These are phyloP conservation scores for Pythium brassicae DNA, from an alignment of 352 stramenopile genomes.

Conservation along the genomic window DNA sequence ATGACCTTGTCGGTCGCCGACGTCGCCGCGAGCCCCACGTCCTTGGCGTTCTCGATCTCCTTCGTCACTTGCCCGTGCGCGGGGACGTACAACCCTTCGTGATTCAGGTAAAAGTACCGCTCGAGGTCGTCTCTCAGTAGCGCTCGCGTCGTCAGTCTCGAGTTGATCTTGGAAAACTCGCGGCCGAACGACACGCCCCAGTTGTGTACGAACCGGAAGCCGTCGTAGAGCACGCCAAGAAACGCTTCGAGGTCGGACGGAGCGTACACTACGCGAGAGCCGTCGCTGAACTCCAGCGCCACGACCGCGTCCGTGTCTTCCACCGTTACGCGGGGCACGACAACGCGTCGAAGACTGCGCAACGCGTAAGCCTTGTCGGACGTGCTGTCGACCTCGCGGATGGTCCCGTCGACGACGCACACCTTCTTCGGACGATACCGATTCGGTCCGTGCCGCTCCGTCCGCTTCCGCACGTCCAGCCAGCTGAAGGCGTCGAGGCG, in stretches of 20 bases:
- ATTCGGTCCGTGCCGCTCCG: conserved; percentile 51
- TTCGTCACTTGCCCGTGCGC: conserved; percentile 46
- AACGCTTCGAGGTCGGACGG: conserved; percentile 55
- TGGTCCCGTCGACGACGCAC: conserved; percentile 43
- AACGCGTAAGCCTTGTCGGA: conserved; percentile 58
- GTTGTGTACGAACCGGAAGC: conserved; percentile 59
- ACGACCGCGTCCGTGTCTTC: conserved; percentile 36
- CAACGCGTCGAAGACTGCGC: conserved; percentile 46
- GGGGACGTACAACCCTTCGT: conserved; percentile 61
- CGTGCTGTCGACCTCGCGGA: conserved; percentile 41
- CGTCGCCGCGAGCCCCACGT: conserved; percentile 30
- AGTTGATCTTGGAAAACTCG: conserved; percentile 70
- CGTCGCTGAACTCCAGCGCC: conserved; percentile 65
- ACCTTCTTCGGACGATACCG: conserved; percentile 63
- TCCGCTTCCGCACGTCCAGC: conserved; percentile 54
- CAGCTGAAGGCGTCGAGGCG: conserved; percentile 36
- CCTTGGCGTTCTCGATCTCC: conserved; percentile 57
- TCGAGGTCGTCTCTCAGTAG: conserved; percentile 54
- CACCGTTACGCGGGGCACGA: conserved; percentile 25
- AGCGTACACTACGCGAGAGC: conserved; percentile 53
- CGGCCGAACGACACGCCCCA: conserved; percentile 48
- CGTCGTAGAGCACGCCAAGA: conserved; percentile 63
- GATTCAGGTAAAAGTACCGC: conserved; percentile 44
- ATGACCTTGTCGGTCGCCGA: conserved; percentile 52
- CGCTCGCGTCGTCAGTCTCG: conserved; percentile 42